These are phyloP conservation scores for Fusarium illudens DNA, from an alignment of 2,329 filamentous ascomycete genomes.

Conservation along the genomic window DNA sequence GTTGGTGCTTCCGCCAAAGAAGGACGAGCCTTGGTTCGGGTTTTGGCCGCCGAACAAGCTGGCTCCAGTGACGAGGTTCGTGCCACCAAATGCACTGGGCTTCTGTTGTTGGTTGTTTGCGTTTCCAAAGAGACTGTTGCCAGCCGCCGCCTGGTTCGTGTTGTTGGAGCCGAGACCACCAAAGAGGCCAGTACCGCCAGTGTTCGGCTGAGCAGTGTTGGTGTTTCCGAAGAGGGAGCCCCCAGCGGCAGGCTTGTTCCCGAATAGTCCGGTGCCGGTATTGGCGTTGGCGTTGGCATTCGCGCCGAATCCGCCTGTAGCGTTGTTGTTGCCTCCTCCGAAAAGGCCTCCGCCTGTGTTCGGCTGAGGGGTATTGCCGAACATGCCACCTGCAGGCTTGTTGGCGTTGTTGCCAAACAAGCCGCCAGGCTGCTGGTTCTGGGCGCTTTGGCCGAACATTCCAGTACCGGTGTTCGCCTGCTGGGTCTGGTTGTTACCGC, in stretches of 20 bases:
- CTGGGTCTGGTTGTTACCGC: not conserved
- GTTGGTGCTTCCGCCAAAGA: constrained; percentile 58
- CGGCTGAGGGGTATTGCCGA: not conserved
- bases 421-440: not conserved
- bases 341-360: not conserved
- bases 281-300: constrained; percentile 44
- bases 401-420: constrained; percentile 44
- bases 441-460: not conserved
- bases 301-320: constrained; percentile 46
- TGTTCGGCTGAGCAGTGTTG: constrained; percentile 47
- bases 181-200: constrained; percentile 55
- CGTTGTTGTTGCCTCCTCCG: not conserved
- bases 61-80: constrained; percentile 55
- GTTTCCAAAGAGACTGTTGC: constrained; percentile 61
- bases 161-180: constrained; percentile 51
- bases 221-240: constrained; percentile 53
- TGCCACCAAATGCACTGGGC: constrained; percentile 61
- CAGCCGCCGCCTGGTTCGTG: constrained; percentile 48
- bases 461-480: not conserved
- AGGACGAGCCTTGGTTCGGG: constrained; percentile 53
- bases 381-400: not conserved
- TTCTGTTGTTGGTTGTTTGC: constrained; percentile 50
- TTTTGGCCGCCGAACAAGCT: constrained; percentile 64
- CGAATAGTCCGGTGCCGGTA: constrained; percentile 51
- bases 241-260: constrained; percentile 49